phyloP scores from a whole-genome alignment of 2,329 filamentous ascomycete species.

The Nigrospora sphaerica region DNA sequence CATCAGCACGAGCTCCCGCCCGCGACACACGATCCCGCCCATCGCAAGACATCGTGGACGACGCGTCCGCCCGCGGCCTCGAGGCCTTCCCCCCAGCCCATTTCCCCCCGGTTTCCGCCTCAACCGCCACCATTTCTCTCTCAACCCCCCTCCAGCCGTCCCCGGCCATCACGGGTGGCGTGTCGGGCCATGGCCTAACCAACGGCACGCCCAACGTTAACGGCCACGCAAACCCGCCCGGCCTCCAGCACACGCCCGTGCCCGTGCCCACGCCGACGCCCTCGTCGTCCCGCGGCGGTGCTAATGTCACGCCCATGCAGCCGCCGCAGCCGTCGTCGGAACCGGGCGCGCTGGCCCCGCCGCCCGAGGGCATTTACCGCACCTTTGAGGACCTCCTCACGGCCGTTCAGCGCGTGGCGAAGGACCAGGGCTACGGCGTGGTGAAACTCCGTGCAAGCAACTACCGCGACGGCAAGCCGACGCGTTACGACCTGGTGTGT shows the following conservation, averaged over 20 bases:
- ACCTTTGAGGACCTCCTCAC: conserved; percentile 52
- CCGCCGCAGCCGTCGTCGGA: conserved; percentile 8
- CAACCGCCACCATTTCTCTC: conserved; percentile 27
- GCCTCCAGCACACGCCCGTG: conserved; percentile 6
- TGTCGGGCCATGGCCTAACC: conserved; percentile 13
- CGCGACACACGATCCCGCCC: too few species aligned
- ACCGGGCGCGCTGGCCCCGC: conserved; percentile 37
- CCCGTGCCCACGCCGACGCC: conserved; percentile 7
- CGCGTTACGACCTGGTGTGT: conserved; percentile 56
- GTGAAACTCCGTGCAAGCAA: conserved; percentile 58
- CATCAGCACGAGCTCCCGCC: too few species aligned
- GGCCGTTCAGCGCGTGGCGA: conserved; percentile 51
- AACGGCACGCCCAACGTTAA: conserved; percentile 11
- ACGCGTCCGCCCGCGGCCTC: background rate
- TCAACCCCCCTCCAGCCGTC: conserved; percentile 16
- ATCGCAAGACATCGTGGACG: too few species aligned
- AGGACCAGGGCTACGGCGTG: conserved; percentile 56
- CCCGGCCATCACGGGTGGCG: conserved; percentile 19
- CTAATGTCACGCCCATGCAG: background rate
- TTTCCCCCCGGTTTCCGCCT: conserved; percentile 1
- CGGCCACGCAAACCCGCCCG: conserved; percentile 2
- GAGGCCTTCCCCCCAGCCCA: background rate
- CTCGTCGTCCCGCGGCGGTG: background rate
- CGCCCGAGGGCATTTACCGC: conserved; percentile 53
- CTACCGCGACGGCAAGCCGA: conserved; percentile 56